Percentiles rank a stretch among this genome's conserved stretches.
Evolutionary conservation across 2,329 filamentous ascomycete genomes (phyloP).

Genomic region (Helotiales sp.): DNA sequence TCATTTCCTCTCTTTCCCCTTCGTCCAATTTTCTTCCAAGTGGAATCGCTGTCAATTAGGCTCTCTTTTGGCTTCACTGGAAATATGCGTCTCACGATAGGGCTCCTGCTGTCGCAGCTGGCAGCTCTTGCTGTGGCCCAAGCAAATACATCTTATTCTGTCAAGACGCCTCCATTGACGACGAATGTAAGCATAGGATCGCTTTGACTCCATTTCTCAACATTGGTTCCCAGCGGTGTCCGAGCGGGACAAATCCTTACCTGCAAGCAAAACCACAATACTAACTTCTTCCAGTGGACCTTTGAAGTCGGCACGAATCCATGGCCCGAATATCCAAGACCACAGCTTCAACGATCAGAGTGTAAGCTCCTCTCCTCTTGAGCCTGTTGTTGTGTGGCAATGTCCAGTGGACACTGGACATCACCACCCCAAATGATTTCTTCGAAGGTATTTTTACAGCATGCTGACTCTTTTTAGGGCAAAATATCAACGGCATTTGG

Average conservation of each 20-base stretch:
- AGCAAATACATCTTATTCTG: conserved; percentile 34
- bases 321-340: conserved; percentile 50
- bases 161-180: conserved; percentile 41
- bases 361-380: conserved; percentile 21
- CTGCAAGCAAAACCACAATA: too few species aligned
- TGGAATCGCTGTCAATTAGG: background rate
- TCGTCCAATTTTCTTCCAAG: background rate
- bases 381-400: too few species aligned
- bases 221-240: too few species aligned
- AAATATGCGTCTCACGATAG: background rate
- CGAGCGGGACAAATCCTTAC: too few species aligned
- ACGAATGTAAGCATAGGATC: too few species aligned
- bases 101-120: background rate
- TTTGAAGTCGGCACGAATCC: conserved; percentile 46
- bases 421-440: too few species aligned
- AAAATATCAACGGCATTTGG: conserved; percentile 50
- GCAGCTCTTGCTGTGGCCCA: background rate
- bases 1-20: background rate
- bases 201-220: too few species aligned
- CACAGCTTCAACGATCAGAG: conserved; percentile 44
- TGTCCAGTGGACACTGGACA: too few species aligned
- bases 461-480: conserved; percentile 32
- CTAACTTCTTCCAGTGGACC: too few species aligned
- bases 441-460: too few species aligned
- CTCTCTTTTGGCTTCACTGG: background rate